Evolutionary conservation across 129 eudicot genomes (phyloP).

Genomic region (Daucus carota): DNA sequence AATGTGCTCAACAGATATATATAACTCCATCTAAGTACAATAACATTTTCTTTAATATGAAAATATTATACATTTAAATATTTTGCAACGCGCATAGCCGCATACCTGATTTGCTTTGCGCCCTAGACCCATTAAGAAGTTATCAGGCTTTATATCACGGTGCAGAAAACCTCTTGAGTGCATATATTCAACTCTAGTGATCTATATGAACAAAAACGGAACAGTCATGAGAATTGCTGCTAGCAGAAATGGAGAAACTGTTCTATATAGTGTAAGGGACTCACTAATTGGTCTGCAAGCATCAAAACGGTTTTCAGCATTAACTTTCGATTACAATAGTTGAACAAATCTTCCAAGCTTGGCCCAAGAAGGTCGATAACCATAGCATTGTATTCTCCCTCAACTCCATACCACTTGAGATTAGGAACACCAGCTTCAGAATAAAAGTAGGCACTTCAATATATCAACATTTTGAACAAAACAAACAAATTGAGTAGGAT

Average conservation of each 20-base stretch:
- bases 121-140: constrained; percentile 95
- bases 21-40: background rate
- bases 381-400: constrained; percentile 90
- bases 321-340: constrained; percentile 85
- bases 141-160: constrained; percentile 93
- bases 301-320: constrained; percentile 82
- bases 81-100: background rate
- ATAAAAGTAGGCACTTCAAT: constrained; percentile 3
- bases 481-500: background rate
- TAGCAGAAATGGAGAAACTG: background rate
- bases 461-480: background rate
- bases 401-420: constrained; percentile 92
- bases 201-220: constrained; percentile 30
- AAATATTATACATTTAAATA: constrained; percentile 11
- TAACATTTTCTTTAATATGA: background rate
- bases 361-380: constrained; percentile 98
- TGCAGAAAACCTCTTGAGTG: constrained; percentile 97
- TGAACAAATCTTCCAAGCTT: constrained; percentile 84
- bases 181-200: constrained; percentile 93
- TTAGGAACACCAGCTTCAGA: constrained; percentile 82
- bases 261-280: constrained; percentile 16
- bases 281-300: constrained; percentile 95
- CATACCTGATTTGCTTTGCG: constrained; percentile 91
- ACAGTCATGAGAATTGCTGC: constrained; percentile 14
- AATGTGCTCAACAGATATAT: background rate